phyloP scores from a whole-genome alignment of 148 eudicot genomes.

The Amaranthus palmeri region DNA sequence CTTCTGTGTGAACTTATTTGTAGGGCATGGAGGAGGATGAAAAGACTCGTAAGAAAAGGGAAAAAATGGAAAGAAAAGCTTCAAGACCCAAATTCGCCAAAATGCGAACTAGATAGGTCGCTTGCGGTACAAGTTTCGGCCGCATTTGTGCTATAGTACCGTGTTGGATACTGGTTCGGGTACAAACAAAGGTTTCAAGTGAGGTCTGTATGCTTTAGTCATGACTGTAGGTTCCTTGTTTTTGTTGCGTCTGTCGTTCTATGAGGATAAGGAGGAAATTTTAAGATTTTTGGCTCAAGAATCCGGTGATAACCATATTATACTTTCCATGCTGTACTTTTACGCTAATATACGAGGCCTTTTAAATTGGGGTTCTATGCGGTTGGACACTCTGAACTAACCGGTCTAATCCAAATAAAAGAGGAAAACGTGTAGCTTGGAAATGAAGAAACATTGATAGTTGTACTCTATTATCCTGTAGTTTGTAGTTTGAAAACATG shows the following conservation, averaged over 20 bases:
- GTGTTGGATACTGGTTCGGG: conserved; percentile 7
- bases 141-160: not conserved
- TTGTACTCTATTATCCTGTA: not conserved
- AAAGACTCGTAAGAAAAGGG: conserved; percentile 65
- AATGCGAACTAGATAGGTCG: conserved; percentile 32
- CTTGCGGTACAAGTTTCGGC: not conserved
- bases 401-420: too few species aligned
- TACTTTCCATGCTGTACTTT: not conserved
- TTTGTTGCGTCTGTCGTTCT: not conserved
- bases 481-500: conserved; percentile 20
- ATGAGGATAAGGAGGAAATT: not conserved
- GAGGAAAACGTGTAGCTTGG: not conserved
- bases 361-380: too few species aligned
- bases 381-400: too few species aligned
- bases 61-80: conserved; percentile 65
- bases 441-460: conserved; percentile 5
- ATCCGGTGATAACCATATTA: not conserved
- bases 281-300: not conserved
- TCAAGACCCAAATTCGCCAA: conserved; percentile 51
- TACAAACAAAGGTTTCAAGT: conserved; percentile 6
- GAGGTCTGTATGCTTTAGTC: not conserved
- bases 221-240: conserved; percentile 3
- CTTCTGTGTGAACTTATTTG: conserved; percentile 2
- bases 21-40: conserved; percentile 66
- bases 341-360: too few species aligned